phyloP scores from a whole-genome alignment of 192 early-diverging fungal genomes.

The Linnemannia zychae region DNA sequence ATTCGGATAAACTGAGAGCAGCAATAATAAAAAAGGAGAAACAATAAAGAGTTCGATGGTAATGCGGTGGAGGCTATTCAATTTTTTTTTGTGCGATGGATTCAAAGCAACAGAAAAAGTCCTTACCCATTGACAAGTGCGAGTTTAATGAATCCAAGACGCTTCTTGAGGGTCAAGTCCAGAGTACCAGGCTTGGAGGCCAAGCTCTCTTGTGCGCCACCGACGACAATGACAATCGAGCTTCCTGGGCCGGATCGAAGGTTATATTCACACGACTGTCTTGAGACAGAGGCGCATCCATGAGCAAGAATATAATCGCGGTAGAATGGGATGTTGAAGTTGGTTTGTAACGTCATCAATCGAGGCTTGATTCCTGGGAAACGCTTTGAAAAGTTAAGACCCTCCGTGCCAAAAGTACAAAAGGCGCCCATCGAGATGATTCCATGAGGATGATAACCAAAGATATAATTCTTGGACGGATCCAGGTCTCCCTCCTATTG shows the following conservation, averaged over 20 bases:
- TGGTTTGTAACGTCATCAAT: conserved; percentile 83
- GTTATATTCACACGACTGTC: conserved; percentile 77
- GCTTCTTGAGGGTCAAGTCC: conserved; percentile 81
- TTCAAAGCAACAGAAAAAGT: neutral
- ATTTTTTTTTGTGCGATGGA: neutral
- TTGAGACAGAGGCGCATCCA: conserved; percentile 81
- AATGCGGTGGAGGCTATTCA: neutral
- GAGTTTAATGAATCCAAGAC: conserved; percentile 90
- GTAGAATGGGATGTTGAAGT: conserved; percentile 89
- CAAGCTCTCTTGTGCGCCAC: conserved; percentile 90
- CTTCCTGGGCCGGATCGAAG: conserved; percentile 74
- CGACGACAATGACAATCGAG: conserved; percentile 87
- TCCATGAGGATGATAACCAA: conserved; percentile 93
- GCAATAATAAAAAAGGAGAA: neutral
- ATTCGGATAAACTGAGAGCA: neutral
- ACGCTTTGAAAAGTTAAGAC: conserved; percentile 73
- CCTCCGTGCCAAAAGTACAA: conserved; percentile 86
- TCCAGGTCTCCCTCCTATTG: conserved; percentile 83
- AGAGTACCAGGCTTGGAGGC: conserved; percentile 68
- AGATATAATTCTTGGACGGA: conserved; percentile 85
- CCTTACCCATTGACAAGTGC: conserved; percentile 76
- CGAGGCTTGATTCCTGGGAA: conserved; percentile 86
- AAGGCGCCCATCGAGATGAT: conserved; percentile 86
- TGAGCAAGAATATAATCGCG: conserved; percentile 85
- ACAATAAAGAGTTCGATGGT: neutral